Conservation (phyloP, 495 filamentous ascomycete species). For the Aspergillus incahuasiensis region DNA sequence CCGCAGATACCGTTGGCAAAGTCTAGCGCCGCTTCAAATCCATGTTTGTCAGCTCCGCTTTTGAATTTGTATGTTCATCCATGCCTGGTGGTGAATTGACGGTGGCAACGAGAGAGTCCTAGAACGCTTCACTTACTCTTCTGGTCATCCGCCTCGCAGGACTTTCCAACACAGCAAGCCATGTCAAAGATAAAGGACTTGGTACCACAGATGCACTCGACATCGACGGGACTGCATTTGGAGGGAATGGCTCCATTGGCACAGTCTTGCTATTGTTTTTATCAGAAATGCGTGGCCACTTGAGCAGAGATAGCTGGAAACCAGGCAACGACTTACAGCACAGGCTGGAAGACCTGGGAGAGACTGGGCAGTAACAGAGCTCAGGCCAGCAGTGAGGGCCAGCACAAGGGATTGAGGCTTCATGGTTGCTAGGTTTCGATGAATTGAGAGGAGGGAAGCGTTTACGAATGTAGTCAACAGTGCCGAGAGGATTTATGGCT, state of each 20-base stretch:
- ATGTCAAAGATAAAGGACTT: constrained; percentile 55
- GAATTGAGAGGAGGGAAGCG: neutral
- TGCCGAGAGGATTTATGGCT: neutral
- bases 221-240: constrained; percentile 51
- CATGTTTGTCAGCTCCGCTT: neutral
- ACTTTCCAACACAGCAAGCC: constrained; percentile 58
- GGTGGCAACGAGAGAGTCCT: neutral
- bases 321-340: constrained; percentile 27
- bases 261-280: constrained; percentile 46
- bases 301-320: neutral
- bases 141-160: constrained; percentile 54
- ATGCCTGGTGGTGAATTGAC: neutral
- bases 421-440: constrained; percentile 23
- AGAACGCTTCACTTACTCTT: constrained; percentile 36
- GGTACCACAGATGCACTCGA: constrained; percentile 65
- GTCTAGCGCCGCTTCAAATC: constrained; percentile 41
- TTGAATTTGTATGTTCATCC: too few relatives aligned
- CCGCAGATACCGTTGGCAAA: constrained; percentile 49
- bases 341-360: constrained; percentile 47
- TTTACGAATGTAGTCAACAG: neutral
- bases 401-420: constrained; percentile 31
- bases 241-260: constrained; percentile 42
- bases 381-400: constrained; percentile 27
- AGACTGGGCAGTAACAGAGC: constrained; percentile 37
- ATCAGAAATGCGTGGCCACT: neutral